Evolutionary conservation across 345 rosid species (phyloP).

Genomic region (Pistacia vera): DNA sequence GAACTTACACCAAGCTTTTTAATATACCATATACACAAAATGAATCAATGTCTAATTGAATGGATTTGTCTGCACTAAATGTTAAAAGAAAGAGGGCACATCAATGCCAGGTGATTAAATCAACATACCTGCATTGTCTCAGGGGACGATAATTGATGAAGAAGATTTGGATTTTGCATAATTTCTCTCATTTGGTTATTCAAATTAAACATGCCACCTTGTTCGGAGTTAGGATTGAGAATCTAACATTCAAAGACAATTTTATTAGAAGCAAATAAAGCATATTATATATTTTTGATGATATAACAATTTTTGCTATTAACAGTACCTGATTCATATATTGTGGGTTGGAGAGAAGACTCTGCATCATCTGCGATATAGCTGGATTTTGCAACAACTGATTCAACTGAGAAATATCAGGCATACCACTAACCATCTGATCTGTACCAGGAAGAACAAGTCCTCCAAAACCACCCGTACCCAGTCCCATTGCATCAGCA

Average conservation of each 20-base stretch:
- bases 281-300: background rate
- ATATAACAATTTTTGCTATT: slow-evolving; percentile 4
- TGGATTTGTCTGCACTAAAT: too few species aligned
- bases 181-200: slow-evolving; percentile 69
- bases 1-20: too few species aligned
- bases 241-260: slow-evolving; percentile 26
- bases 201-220: slow-evolving; percentile 52
- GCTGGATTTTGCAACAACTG: slow-evolving; percentile 75
- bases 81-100: background rate
- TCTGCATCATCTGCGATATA: slow-evolving; percentile 64
- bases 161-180: slow-evolving; percentile 71
- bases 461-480: slow-evolving; percentile 58
- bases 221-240: slow-evolving; percentile 58
- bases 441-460: slow-evolving; percentile 58
- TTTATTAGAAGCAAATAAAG: too few species aligned
- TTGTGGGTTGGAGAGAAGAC: slow-evolving; percentile 65
- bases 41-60: too few species aligned
- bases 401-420: slow-evolving; percentile 44
- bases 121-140: slow-evolving; percentile 63
- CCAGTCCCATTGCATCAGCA: slow-evolving; percentile 50
- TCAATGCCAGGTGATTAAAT: background rate
- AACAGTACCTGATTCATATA: slow-evolving; percentile 63
- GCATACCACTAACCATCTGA: slow-evolving; percentile 45
- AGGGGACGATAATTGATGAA: slow-evolving; percentile 66
- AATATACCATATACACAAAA: too few species aligned